Evolutionary conservation across 805 yeast genomes (phyloP).

Genomic region (Tanozyma kutaoensis): DNA sequence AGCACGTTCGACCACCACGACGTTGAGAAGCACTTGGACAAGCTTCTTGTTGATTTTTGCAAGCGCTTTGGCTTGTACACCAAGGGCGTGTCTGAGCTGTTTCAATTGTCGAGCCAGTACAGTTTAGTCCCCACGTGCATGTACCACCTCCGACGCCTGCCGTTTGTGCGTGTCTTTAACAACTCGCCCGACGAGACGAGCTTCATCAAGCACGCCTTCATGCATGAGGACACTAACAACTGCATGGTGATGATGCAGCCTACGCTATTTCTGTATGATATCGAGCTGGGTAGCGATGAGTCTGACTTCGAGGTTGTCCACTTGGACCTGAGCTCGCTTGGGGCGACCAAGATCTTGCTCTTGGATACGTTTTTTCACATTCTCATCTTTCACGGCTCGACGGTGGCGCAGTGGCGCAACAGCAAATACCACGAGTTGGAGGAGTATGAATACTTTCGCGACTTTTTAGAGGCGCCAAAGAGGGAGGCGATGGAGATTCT

Average conservation of each 20-base stretch:
- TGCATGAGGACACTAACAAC: slow-evolving; percentile 79
- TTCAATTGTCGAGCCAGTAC: slow-evolving; percentile 34
- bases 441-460: slow-evolving; percentile 46
- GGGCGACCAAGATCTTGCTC: slow-evolving; percentile 41
- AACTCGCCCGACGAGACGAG: slow-evolving; percentile 65
- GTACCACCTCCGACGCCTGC: slow-evolving; percentile 55
- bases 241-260: slow-evolving; percentile 98
- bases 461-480: slow-evolving; percentile 48
- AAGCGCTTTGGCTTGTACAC: slow-evolving; percentile 34
- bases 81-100: slow-evolving; percentile 32
- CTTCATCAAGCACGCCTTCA: slow-evolving; percentile 46
- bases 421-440: slow-evolving; percentile 48
- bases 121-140: slow-evolving; percentile 54
- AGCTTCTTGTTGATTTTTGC: slow-evolving; percentile 32
- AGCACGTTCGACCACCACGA: slow-evolving; percentile 10
- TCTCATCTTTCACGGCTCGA: slow-evolving; percentile 52
- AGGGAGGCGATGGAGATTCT: slow-evolving; percentile 52
- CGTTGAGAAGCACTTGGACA: slow-evolving; percentile 38
- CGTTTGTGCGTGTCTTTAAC: slow-evolving; percentile 51
- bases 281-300: slow-evolving; percentile 34
- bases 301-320: slow-evolving; percentile 25
- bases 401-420: slow-evolving; percentile 55
- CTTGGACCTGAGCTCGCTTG: slow-evolving; percentile 49
- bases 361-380: slow-evolving; percentile 62
- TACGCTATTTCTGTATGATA: slow-evolving; percentile 73